Evolutionary conservation across 1,284 basidiomycete species (phyloP), one percentile per base, ranked within the genome.

Genomic region (Microbotryum silenes-acaulis): DNA sequence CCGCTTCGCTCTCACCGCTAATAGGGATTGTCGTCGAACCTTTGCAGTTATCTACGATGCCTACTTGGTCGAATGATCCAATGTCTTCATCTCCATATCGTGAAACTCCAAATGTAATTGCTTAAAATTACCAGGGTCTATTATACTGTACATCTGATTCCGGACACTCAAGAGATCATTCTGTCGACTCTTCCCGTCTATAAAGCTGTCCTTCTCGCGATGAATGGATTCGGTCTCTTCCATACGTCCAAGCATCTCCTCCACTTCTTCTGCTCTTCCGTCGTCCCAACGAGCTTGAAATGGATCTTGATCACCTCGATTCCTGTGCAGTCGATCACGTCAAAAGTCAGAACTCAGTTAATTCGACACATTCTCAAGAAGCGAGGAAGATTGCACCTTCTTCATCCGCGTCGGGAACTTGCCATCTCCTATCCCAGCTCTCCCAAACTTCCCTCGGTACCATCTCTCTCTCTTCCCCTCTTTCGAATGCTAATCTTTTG

Each of bases 231-330:
- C 2, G 49, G 29, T 42, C 51, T 58, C 9, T 21, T 27, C 21
- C 44, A 58, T 12, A 59, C 18, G 21, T 61, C 72, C 33, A 75
- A 64, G 85, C 88, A 89, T 81, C 85, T 85, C 56, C 80, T 81
- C 91, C 91, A 94, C 63, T 80, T 75, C 64, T 73, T 78, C 61
- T 78, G 79, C 68, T 89, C 86, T 65, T 85, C 85, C 51, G 84
- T 84, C 8, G 76, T 80, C 1, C 90, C 91, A 51, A 86, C 80
- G 66, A 89, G 92, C 21, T 81, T 77, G 82, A 88, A 93, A 63
- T 88, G 85, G 18, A 94, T 83, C 37, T 81, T 84, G 37, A 94
- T 80, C 70, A 90, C 85, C 4, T 80, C 73, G 69, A 90, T 89
- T 0, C 89, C 91, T 76, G 93, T 90, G 16, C 37, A 42, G 37